Percentiles rank a stretch among this genome's conserved stretches.
These are phyloP conservation scores for Epichloe amarillans DNA, from an alignment of 2,329 filamentous ascomycete genomes.

Conservation along the genomic window DNA sequence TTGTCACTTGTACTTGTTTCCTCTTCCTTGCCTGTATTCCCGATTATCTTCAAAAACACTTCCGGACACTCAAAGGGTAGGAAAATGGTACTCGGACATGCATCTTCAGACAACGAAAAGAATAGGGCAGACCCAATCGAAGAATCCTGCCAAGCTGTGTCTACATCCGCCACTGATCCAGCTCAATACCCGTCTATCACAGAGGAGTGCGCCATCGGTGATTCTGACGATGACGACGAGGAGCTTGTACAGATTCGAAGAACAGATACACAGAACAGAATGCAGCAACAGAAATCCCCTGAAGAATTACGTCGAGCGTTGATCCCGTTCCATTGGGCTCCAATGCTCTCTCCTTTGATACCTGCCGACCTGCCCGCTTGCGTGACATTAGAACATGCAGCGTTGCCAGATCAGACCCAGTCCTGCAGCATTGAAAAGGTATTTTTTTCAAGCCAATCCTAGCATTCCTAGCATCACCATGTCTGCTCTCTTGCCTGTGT, in stretches of 20 bases:
- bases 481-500: background rate
- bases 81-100: background rate
- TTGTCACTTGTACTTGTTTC: background rate
- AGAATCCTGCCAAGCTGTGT: background rate
- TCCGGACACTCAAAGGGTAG: background rate
- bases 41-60: background rate
- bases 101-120: background rate
- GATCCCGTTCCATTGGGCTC: conserved; percentile 48
- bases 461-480: background rate
- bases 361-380: conserved; percentile 49
- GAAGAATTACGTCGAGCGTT: conserved; percentile 18
- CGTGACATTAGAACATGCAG: conserved; percentile 20
- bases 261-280: conserved; percentile 1
- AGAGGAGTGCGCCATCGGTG: conserved; percentile 6
- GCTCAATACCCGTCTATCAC: background rate
- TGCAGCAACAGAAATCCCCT: conserved; percentile 5
- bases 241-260: conserved; percentile 4
- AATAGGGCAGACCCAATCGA: background rate
- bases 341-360: conserved; percentile 52
- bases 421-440: conserved; percentile 42
- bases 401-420: conserved; percentile 35
- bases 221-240: conserved; percentile 8
- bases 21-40: background rate
- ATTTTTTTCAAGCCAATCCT: conserved; percentile 11
- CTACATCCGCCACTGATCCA: background rate